Percentiles rank a stretch among this genome's conserved stretches.
Evolutionary conservation across 257 asterid genomes (phyloP).

Genomic region (Plantago ovata): DNA sequence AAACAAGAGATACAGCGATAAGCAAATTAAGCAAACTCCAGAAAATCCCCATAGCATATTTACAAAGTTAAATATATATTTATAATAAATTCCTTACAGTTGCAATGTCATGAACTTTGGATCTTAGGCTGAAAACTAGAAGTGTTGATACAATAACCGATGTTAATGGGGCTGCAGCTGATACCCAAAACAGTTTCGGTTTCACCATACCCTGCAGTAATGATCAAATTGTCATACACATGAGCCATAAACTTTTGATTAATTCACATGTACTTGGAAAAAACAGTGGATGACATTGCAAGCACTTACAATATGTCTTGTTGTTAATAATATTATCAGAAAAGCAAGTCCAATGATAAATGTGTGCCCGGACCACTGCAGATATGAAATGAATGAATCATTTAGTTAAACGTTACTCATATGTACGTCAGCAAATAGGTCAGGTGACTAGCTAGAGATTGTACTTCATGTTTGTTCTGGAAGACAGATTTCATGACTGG

Average conservation of each 20-base stretch:
- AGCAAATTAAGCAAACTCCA: neutral
- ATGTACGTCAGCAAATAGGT: neutral
- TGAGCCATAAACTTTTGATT: neutral
- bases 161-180: slow-evolving; percentile 74
- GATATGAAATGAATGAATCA: neutral
- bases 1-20: neutral
- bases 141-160: slow-evolving; percentile 73
- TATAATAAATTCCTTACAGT: slow-evolving; percentile 63
- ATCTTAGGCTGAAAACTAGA: slow-evolving; percentile 50
- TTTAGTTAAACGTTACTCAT: neutral
- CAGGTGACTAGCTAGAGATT: neutral
- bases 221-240: neutral
- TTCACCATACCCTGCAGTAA: slow-evolving; percentile 67
- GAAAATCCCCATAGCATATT: neutral
- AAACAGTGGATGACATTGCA: neutral
- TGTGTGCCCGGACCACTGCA: slow-evolving; percentile 94
- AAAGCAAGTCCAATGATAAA: slow-evolving; percentile 70
- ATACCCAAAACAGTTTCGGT: slow-evolving; percentile 78
- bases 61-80: slow-evolving; percentile 3
- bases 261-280: neutral
- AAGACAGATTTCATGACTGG: slow-evolving; percentile 75
- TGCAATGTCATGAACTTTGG: slow-evolving; percentile 49
- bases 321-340: slow-evolving; percentile 42
- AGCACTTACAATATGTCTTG: slow-evolving; percentile 64
- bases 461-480: slow-evolving; percentile 60